phyloP scores from a whole-genome alignment of 495 filamentous ascomycete genomes.

The Neurospora cerealis region DNA sequence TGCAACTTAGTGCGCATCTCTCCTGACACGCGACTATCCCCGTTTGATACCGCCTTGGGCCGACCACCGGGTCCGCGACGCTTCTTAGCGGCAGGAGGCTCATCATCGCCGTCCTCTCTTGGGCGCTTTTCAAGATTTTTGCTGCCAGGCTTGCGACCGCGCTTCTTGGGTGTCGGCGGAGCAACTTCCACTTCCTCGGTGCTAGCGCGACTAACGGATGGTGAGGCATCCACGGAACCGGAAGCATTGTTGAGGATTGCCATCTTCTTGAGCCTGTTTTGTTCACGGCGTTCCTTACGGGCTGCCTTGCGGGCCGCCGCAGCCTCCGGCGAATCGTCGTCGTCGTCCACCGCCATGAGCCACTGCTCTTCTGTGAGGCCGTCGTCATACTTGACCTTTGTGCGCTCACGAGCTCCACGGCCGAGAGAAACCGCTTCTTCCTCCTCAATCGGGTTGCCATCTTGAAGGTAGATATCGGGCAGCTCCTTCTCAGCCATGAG shows the following conservation, averaged over 20 bases:
- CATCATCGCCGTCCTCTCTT: slow-evolving; percentile 71
- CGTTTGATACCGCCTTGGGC: slow-evolving; percentile 39
- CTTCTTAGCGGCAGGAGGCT: slow-evolving; percentile 79
- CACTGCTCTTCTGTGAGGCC: slow-evolving; percentile 98
- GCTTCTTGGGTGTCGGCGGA: slow-evolving; percentile 46
- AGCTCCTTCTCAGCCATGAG: slow-evolving; percentile 83
- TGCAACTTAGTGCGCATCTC: slow-evolving; percentile 57
- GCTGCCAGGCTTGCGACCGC: slow-evolving; percentile 66
- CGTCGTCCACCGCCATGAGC: slow-evolving; percentile 85
- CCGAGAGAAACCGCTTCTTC: slow-evolving; percentile 67
- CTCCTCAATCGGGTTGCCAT: slow-evolving; percentile 77
- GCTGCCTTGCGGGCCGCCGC: slow-evolving; percentile 83
- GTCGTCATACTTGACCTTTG: slow-evolving; percentile 89
- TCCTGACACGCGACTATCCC: slow-evolving; percentile 22
- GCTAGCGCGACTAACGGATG: slow-evolving; percentile 64
- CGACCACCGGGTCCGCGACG: slow-evolving; percentile 51
- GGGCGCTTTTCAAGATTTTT: slow-evolving; percentile 69
- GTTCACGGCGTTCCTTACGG: slow-evolving; percentile 67
- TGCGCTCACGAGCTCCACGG: slow-evolving; percentile 88
- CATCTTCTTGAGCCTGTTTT: slow-evolving; percentile 56
- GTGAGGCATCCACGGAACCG: slow-evolving; percentile 52
- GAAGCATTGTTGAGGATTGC: slow-evolving; percentile 32
- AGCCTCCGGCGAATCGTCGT: slow-evolving; percentile 88
- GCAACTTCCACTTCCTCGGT: slow-evolving; percentile 51
- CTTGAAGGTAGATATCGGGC: slow-evolving; percentile 84